These are phyloP conservation scores for Ascoidea tarda DNA, from an alignment of 805 yeast genomes.

Conservation along the genomic window DNA sequence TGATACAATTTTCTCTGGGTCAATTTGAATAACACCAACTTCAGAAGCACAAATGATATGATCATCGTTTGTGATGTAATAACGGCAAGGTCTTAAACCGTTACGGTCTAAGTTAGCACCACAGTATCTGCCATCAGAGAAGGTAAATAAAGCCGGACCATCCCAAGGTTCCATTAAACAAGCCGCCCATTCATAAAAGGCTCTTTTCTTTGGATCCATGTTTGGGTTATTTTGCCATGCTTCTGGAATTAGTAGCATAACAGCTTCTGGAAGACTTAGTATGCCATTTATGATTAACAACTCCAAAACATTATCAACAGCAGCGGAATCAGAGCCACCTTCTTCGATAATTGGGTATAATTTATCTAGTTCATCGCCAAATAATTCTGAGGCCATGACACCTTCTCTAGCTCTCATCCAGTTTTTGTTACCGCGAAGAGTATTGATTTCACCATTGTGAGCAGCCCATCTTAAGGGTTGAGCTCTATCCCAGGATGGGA, in stretches of 20 bases:
- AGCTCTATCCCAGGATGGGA: constrained; percentile 99
- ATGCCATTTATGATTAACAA: constrained; percentile 85
- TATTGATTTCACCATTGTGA: constrained; percentile 97
- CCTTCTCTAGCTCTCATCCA: constrained; percentile 99
- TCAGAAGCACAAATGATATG: constrained; percentile 96
- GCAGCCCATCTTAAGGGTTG: constrained; percentile 97
- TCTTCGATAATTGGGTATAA: constrained; percentile 93
- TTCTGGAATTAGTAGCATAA: constrained; percentile 94
- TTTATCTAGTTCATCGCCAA: constrained; percentile 84
- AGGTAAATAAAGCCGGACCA: constrained; percentile 95
- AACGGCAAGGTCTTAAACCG: constrained; percentile 96
- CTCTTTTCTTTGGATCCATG: constrained; percentile 85
- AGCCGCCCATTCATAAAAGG: constrained; percentile 98
- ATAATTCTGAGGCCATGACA: constrained; percentile 75
- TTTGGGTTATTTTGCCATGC: constrained; percentile 86
- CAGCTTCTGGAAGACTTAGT: constrained; percentile 87
- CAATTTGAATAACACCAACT: constrained; percentile 91
- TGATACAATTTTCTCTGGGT: constrained; percentile 64
- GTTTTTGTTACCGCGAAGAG: constrained; percentile 93
- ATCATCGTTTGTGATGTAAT: constrained; percentile 88
- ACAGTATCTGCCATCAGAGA: constrained; percentile 94
- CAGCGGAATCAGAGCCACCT: constrained; percentile 98
- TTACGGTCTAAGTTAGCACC: constrained; percentile 97
- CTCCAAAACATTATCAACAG: constrained; percentile 91
- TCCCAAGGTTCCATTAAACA: constrained; percentile 99